Percentiles rank a stretch among this genome's conserved stretches.
These are phyloP conservation scores for Podila epicladia DNA, from an alignment of 192 early-diverging fungal genomes.

Conservation along the genomic window DNA sequence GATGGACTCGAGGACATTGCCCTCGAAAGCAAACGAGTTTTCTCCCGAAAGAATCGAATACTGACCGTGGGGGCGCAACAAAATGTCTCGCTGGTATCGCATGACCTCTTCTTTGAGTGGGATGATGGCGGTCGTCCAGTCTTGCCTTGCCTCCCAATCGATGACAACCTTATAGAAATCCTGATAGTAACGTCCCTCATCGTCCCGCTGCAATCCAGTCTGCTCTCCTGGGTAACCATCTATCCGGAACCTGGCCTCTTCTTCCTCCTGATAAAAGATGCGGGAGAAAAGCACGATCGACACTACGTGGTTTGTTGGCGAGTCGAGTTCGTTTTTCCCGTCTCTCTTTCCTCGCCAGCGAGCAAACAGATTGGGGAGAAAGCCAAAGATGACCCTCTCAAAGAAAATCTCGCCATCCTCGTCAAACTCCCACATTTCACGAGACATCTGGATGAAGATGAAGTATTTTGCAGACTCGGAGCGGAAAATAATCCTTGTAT, in stretches of 20 bases:
- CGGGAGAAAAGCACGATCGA: constrained; percentile 94
- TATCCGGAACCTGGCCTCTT: constrained; percentile 34
- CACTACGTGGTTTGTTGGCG: constrained; percentile 89
- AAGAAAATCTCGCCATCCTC: constrained; percentile 97
- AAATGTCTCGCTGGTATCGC: constrained; percentile 73
- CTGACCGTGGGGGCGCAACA: constrained; percentile 59
- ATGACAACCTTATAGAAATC: constrained; percentile 97
- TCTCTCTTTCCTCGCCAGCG: constrained; percentile 76
- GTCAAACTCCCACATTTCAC: constrained; percentile 98
- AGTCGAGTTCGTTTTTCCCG: constrained; percentile 55
- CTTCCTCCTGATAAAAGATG: constrained; percentile 76
- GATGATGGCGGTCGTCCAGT: constrained; percentile 75
- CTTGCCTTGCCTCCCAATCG: constrained; percentile 87
- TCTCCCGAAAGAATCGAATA: constrained; percentile 74
- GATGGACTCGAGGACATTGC: constrained; percentile 95
- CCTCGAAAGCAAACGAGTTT: constrained; percentile 87
- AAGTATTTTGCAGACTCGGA: constrained; percentile 95
- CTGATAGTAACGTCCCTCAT: constrained; percentile 75
- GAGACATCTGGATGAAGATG: constrained; percentile 95
- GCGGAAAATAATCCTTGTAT: constrained; percentile 88
- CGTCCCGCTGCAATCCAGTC: constrained; percentile 51
- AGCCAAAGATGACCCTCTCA: constrained; percentile 91
- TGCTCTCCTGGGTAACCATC: constrained; percentile 43
- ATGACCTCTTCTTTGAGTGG: constrained; percentile 81
- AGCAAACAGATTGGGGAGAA: constrained; percentile 88